phyloP scores from a whole-genome alignment of 208 protist genomes.

The Acanthamoeba castellanii region DNA sequence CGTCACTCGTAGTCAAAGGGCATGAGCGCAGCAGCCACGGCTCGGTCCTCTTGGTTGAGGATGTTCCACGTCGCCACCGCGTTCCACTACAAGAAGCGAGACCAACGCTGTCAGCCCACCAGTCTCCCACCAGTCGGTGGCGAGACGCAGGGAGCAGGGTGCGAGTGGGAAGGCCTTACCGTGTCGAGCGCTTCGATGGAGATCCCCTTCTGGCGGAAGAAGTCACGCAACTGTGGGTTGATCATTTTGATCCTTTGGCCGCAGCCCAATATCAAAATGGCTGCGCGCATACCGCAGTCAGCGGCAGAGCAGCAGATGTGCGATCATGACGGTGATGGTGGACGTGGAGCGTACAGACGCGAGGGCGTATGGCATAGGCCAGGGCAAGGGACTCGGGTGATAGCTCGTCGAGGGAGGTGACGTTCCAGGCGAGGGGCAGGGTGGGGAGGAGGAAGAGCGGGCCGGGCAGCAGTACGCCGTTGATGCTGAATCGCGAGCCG shows the following conservation, averaged over 20 bases:
- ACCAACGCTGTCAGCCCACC: background rate
- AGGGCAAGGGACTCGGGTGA: slow-evolving; percentile 41
- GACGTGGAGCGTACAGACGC: slow-evolving; percentile 31
- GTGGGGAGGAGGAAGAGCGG: slow-evolving; percentile 62
- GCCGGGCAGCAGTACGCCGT: slow-evolving; percentile 2
- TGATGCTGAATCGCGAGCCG: slow-evolving; percentile 18
- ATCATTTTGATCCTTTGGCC: slow-evolving; percentile 59
- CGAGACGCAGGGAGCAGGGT: too few relatives aligned
- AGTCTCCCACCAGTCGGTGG: background rate
- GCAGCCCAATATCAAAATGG: slow-evolving; percentile 36
- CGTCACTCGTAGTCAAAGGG: slow-evolving; percentile 43
- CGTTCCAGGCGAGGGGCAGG: slow-evolving; percentile 20
- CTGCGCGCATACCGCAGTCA: background rate
- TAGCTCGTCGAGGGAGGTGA: slow-evolving; percentile 25
- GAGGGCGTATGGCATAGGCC: background rate
- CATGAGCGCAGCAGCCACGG: slow-evolving; percentile 69
- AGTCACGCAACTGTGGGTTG: slow-evolving; percentile 32
- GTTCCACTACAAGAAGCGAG: slow-evolving; percentile 15
- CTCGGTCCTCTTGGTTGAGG: slow-evolving; percentile 74
- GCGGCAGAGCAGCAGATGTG: background rate
- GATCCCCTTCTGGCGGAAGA: slow-evolving; percentile 62
- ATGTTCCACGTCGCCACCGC: slow-evolving; percentile 73
- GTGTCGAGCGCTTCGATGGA: slow-evolving; percentile 55
- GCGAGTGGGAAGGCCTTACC: slow-evolving; percentile 4
- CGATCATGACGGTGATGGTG: background rate